Conservation (phyloP, 768 basidiomycete species). For the Galerina marginata region DNA sequence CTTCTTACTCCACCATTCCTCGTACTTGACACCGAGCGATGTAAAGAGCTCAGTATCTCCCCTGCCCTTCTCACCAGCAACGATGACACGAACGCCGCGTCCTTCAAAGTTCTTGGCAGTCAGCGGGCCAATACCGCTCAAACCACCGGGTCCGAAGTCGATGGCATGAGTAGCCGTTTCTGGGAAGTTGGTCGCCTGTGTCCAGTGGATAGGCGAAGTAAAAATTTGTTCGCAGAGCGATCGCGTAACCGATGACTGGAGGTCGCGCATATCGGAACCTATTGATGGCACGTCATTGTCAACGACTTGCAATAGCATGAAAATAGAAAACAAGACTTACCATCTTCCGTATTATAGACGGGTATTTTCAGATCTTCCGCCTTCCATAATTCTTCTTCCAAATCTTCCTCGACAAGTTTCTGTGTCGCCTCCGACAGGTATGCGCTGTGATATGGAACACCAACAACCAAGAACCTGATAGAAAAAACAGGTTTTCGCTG, state of each 20-base stretch:
- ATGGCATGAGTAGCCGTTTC: constrained; percentile 90
- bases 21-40: constrained; percentile 65
- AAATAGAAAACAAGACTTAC: constrained; percentile 48
- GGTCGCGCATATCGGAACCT: constrained; percentile 86
- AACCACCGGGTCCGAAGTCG: constrained; percentile 96
- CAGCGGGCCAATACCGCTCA: constrained; percentile 91
- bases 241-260: constrained; percentile 76
- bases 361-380: constrained; percentile 74
- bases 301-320: constrained; percentile 18
- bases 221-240: constrained; percentile 95
- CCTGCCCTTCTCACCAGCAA: constrained; percentile 89
- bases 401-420: constrained; percentile 76
- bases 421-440: constrained; percentile 81
- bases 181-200: constrained; percentile 88
- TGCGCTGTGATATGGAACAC: constrained; percentile 93
- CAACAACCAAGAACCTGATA: constrained; percentile 92
- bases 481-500: constrained; percentile 95
- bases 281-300: constrained; percentile 16
- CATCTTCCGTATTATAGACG: constrained; percentile 93
- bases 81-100: constrained; percentile 88
- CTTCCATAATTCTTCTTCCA: constrained; percentile 81
- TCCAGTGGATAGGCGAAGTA: constrained; percentile 91
- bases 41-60: constrained; percentile 88
- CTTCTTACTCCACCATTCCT: constrained; percentile 92
- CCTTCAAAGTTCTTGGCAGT: constrained; percentile 93